Base-by-base conservation (phyloP, 495 filamentous ascomycete species). In the Tuber umbilicatum region DNA sequence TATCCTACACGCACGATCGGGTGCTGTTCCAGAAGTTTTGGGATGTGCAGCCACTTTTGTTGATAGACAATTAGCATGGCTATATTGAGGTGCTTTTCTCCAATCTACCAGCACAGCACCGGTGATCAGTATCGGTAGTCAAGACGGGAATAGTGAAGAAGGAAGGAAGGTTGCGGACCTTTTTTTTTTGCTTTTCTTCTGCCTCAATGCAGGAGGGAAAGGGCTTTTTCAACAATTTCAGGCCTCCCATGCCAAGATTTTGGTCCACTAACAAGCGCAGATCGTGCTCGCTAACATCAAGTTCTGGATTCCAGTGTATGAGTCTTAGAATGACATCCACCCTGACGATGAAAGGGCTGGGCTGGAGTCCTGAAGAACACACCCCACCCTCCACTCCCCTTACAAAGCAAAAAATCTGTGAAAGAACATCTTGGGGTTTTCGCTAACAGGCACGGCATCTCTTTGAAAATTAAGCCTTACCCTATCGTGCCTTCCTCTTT, bases 391-490 rank as follows among this genome's bases (percentile, higher is more conserved):
- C 71, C 45, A 38, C 71, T 50, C 35, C 38, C 35, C 71, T 73
- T 55, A 21, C 71, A 31, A 31, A 31, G 31, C 71, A 73, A 73
- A 45, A 43, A 73, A 55, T 73, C 42, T 9, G 71, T 3, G 55
- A 69, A 73, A n/a, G 71, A n/a, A 38, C 42, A 69, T 55, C 43
- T 55, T 73, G 71, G 55, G 45, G 31, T 73, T 43, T 43, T 43
- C 21, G 42, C 42, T 38, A 73, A 69, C 71, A 73, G 55, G 40
- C 19, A 55, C 55, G 71, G 45, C 12, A 60, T 73, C n/a, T 70
- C 71, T 73, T 73, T 31, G 38, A 70, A 38, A 73, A 70, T 38
- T 39, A 37, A 27, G 50, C 60, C 40, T 39, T 45, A 45, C 39
- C 60, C 71, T 73, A 73, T 60, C 39, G 23, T 60, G 39, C 43